A percentile compares a stretch with the other conserved stretches of the same genome.
phyloP scores from a whole-genome alignment of 441 rosid genomes.

The Aleurites moluccanus region DNA sequence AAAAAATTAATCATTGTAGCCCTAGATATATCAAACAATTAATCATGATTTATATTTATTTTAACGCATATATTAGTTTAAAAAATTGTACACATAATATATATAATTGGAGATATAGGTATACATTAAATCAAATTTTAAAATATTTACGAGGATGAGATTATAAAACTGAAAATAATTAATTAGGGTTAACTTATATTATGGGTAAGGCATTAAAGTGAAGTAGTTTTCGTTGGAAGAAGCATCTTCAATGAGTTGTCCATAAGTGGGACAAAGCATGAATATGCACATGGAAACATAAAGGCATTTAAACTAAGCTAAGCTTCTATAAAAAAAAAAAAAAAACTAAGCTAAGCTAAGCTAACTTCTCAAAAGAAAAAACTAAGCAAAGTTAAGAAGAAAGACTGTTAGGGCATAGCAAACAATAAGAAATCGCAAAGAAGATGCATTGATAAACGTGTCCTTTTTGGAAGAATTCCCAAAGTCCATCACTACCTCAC shows the following conservation, averaged over 20 bases:
- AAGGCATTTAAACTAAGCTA: conserved; percentile 15
- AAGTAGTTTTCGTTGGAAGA: neutral
- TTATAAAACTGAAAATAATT: no score
- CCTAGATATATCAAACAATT: no score
- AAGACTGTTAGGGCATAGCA: conserved; percentile 4
- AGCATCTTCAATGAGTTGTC: conserved; percentile 13
- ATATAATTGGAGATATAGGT: no score
- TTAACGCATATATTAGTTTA: no score
- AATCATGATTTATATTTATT: no score
- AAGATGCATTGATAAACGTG: conserved; percentile 24
- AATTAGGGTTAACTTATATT: neutral
- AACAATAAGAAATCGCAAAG: conserved; percentile 1
- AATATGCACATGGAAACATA: conserved; percentile 29
- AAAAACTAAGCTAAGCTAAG: no score
- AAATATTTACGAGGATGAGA: no score
- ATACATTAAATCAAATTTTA: no score
- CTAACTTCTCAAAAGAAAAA: no score
- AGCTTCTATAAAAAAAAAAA: no score
- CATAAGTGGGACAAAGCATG: conserved; percentile 23
- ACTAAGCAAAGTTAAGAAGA: neutral
- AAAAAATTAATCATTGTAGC: no score
- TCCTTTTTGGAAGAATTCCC: neutral
- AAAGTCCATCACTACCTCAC: neutral
- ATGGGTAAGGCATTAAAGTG: neutral
- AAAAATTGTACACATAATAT: no score